Evolutionary conservation across 1,284 basidiomycete genomes (phyloP).

Genomic region (Ganoderma resinaceum): DNA sequence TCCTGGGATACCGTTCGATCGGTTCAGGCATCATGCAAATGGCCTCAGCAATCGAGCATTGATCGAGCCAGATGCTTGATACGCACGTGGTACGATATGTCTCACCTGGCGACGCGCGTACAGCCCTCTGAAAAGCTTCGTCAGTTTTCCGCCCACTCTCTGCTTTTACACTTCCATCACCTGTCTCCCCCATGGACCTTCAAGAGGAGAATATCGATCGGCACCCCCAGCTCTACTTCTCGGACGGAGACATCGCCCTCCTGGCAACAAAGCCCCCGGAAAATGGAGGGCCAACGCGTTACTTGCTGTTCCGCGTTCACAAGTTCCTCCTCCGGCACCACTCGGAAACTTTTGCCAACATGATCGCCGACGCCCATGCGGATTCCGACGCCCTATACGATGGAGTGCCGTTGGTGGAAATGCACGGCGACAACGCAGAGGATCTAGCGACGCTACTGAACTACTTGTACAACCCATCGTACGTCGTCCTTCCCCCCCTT

Average conservation of each 20-base stretch:
- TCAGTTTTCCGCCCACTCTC: too few relatives aligned
- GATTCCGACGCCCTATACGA: slow-evolving; percentile 21
- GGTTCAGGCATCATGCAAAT: too few relatives aligned
- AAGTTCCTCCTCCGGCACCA: slow-evolving; percentile 69
- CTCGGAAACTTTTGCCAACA: slow-evolving; percentile 68
- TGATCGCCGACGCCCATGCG: slow-evolving; percentile 60
- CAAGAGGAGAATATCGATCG: slow-evolving; percentile 19
- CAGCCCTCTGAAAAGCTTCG: too few relatives aligned
- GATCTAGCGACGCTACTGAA: slow-evolving; percentile 52
- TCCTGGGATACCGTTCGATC: too few relatives aligned
- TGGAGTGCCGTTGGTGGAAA: slow-evolving; percentile 25
- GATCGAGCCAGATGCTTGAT: background rate
- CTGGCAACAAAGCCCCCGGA: slow-evolving; percentile 49
- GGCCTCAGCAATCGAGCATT: background rate
- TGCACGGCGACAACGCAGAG: slow-evolving; percentile 27
- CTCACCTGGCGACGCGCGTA: background rate
- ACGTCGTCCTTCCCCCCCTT: background rate
- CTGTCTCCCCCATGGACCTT: background rate
- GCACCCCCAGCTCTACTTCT: slow-evolving; percentile 71
- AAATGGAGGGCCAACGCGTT: background rate
- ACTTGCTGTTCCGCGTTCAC: slow-evolving; percentile 66
- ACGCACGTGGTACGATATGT: background rate
- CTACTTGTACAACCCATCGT: slow-evolving; percentile 54
- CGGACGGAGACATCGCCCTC: slow-evolving; percentile 71
- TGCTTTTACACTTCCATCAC: background rate